A percentile compares a stretch with the other conserved stretches of the same genome.
phyloP scores from a whole-genome alignment of 2,329 filamentous ascomycete genomes.

The Colletotrichum orbiculare region DNA sequence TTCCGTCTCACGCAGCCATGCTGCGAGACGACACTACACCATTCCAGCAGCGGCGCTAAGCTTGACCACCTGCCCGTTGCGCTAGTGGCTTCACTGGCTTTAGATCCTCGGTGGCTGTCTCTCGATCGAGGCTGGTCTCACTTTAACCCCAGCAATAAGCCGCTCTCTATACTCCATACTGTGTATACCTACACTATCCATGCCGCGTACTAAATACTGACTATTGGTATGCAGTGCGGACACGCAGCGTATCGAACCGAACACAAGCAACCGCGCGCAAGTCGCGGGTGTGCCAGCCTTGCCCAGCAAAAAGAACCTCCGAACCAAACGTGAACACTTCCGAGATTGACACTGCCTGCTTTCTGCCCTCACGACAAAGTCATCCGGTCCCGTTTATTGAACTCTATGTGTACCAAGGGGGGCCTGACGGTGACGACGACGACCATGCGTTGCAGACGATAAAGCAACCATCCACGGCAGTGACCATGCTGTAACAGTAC shows the following conservation, averaged over 20 bases:
- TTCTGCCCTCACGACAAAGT: slow-evolving; percentile 17
- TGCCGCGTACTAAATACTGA: no score
- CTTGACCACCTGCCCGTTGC: slow-evolving; percentile 24
- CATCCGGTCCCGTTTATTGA: not conserved
- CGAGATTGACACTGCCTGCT: slow-evolving; percentile 14
- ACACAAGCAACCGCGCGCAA: no score
- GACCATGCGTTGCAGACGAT: slow-evolving; percentile 2
- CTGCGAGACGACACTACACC: not conserved
- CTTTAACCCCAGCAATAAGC: slow-evolving; percentile 20
- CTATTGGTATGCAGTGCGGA: no score
- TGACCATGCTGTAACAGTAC: not conserved
- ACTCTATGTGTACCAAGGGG: slow-evolving; percentile 4
- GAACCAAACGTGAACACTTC: slow-evolving; percentile 15
- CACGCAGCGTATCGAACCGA: no score
- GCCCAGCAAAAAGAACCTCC: slow-evolving; percentile 1
- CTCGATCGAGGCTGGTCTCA: slow-evolving; percentile 32
- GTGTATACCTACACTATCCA: no score
- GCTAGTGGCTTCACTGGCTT: slow-evolving; percentile 35
- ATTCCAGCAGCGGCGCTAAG: not conserved
- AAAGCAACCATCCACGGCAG: not conserved
- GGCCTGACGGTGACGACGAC: slow-evolving; percentile 15
- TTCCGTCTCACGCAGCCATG: not conserved
- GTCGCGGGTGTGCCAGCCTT: no score
- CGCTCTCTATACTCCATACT: no score
- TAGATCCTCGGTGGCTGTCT: slow-evolving; percentile 34